Base-by-base conservation (phyloP, 805 yeast genomes). In the Naumovozyma castellii region DNA sequence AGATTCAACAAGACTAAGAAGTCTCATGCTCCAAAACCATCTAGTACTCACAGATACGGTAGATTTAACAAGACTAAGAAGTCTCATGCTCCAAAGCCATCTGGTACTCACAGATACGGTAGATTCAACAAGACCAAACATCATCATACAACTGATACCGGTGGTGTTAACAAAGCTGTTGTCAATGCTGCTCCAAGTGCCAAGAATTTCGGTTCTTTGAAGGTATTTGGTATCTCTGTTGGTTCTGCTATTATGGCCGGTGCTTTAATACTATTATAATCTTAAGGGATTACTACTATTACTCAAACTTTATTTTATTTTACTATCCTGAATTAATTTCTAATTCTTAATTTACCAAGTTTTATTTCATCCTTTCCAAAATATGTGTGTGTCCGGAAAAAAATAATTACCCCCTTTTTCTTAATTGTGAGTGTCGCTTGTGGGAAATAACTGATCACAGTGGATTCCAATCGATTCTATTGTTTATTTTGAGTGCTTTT, bases 21-120 rank as follows among this genome's bases (percentile, higher is more conserved):
- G 35, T 50, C 62, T 13, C 45, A 51, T 12, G 43, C 61, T n/a
- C 43, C 68, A 6, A 42, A 49, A 45, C 17, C 61, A 18, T 61
- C 73, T 44, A 73, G 73, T 46, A 76, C 82, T 39, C 80, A 76
- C 65, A 69, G 60, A 46, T 65, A 64, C 50, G 83, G 82, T 46
- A 67, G 68, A 54, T 68, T 73, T 66, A 67, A 67, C 57, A 65
- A 68, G 49, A 56, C 59, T 34, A 43, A 51, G 5, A 48, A 62
- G 31, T 49, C 61, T 8, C 43, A 45, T 32, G 42, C 40, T 16
- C 17, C 38, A 6, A 49, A 59, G 35, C 46, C 61, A 9, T 43
- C 55, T 18, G 73, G 73, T 47, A 76, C 82, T 39, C 80, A 75
- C 66, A 69, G 61, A 46, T 65, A 65, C 48, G 83, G 83, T 47